These are phyloP conservation scores for Penicillium oxalicum DNA, from an alignment of 2,329 filamentous ascomycete genomes.

Conservation along the genomic window DNA sequence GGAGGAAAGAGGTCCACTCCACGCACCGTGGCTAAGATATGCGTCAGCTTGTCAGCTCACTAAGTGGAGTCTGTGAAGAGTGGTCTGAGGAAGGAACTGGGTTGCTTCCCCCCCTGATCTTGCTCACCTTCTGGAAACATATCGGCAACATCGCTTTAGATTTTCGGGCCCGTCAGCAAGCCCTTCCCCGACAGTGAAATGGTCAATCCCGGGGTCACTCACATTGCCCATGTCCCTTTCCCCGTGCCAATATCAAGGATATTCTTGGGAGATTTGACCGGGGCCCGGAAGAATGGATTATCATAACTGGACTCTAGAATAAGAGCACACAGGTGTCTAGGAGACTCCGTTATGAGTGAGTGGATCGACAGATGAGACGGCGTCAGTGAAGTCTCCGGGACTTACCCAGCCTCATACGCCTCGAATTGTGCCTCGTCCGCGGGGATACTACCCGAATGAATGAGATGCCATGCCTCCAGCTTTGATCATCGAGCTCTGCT, in stretches of 20 bases:
- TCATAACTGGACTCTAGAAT: slow-evolving; percentile 7
- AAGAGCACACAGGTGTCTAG: slow-evolving; percentile 7
- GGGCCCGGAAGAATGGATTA: slow-evolving; percentile 9
- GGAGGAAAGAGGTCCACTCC: slow-evolving; percentile 24
- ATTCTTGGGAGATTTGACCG: neutral
- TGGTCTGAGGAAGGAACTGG: too few relatives aligned
- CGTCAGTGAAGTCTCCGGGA: neutral
- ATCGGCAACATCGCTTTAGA: slow-evolving; percentile 15
- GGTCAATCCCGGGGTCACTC: neutral
- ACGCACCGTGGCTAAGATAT: slow-evolving; percentile 10
- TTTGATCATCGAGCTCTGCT: neutral
- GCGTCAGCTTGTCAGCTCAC: neutral
- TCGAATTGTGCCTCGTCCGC: slow-evolving; percentile 11
- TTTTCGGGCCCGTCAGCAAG: neutral
- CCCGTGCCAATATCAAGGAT: slow-evolving; percentile 11
- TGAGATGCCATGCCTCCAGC: neutral
- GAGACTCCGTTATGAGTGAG: neutral
- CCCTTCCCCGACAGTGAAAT: neutral
- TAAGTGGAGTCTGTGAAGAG: neutral
- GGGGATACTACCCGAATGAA: slow-evolving; percentile 3
- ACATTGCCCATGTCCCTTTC: slow-evolving; percentile 11
- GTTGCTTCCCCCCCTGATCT: too few relatives aligned
- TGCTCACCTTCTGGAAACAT: slow-evolving; percentile 14
- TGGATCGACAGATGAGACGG: neutral
- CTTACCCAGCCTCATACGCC: slow-evolving; percentile 10